phyloP scores from a whole-genome alignment of 108 stramenopile species.

The Cyclostephanos invisitatus region DNA sequence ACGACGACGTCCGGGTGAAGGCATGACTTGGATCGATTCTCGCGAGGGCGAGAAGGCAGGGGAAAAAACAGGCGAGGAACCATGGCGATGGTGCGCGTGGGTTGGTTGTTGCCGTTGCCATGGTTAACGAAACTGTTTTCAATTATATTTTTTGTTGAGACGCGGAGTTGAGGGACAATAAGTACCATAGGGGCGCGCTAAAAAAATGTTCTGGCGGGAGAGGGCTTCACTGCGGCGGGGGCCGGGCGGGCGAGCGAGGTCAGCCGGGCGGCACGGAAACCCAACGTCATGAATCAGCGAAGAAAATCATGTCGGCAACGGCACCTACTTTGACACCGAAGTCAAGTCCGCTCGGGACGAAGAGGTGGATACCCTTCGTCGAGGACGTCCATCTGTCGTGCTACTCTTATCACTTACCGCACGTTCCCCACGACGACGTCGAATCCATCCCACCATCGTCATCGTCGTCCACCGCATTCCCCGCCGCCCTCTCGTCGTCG shows the following conservation, averaged over 20 bases:
- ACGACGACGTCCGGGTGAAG: not conserved
- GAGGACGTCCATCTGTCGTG: conserved; percentile 17
- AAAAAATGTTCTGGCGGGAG: too few species aligned
- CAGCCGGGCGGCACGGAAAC: too few species aligned
- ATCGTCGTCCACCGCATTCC: not conserved
- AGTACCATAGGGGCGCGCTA: too few species aligned
- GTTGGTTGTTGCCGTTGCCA: not conserved
- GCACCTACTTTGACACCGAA: not conserved
- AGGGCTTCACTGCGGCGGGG: too few species aligned
- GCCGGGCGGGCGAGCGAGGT: too few species aligned
- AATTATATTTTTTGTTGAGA: too few species aligned
- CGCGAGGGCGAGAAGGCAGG: not conserved
- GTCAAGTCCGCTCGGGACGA: not conserved
- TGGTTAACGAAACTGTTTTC: too few species aligned
- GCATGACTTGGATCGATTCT: not conserved
- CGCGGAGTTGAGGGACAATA: too few species aligned
- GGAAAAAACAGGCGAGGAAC: not conserved
- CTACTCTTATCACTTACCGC: conserved; percentile 24
- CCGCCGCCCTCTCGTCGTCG: conserved; percentile 4
- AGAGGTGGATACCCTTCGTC: conserved; percentile 32
- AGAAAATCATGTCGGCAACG: not conserved
- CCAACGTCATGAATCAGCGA: too few species aligned
- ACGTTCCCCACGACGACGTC: not conserved
- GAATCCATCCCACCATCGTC: not conserved
- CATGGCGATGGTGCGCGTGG: not conserved